phyloP scores from a whole-genome alignment of 345 rosid genomes.

The Eucalyptus tenuipes region DNA sequence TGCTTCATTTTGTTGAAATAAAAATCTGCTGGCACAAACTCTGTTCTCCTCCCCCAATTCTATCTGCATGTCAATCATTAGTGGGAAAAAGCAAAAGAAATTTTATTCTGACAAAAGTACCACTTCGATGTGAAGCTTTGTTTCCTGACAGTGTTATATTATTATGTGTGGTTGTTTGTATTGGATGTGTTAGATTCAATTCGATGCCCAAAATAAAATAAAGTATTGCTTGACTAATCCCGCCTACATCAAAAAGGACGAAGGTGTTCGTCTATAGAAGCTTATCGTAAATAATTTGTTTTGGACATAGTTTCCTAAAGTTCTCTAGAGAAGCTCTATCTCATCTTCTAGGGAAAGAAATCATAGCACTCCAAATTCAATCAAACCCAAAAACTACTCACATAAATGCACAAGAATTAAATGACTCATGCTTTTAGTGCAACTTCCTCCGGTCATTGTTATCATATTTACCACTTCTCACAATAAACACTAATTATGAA shows the following conservation, averaged over 20 bases:
- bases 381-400: not conserved
- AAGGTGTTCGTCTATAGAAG: not conserved
- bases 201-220: not conserved
- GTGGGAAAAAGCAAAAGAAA: not conserved
- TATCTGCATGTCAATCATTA: not conserved
- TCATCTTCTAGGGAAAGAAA: not conserved
- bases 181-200: not conserved
- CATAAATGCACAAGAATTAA: not conserved
- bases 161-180: not conserved
- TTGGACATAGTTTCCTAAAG: not conserved
- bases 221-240: not conserved
- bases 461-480: not conserved
- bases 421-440: not conserved
- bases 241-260: not conserved
- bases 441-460: not conserved
- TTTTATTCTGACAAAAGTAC: not conserved
- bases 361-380: not conserved
- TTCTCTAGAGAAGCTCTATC: not conserved
- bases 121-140: not conserved
- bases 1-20: not conserved
- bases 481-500: not conserved
- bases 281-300: not conserved
- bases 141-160: not conserved
- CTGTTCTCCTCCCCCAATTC: not conserved
- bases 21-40: not conserved